Conservation (phyloP, 1,284 basidiomycete species). For the Sporisorium graminicola region DNA sequence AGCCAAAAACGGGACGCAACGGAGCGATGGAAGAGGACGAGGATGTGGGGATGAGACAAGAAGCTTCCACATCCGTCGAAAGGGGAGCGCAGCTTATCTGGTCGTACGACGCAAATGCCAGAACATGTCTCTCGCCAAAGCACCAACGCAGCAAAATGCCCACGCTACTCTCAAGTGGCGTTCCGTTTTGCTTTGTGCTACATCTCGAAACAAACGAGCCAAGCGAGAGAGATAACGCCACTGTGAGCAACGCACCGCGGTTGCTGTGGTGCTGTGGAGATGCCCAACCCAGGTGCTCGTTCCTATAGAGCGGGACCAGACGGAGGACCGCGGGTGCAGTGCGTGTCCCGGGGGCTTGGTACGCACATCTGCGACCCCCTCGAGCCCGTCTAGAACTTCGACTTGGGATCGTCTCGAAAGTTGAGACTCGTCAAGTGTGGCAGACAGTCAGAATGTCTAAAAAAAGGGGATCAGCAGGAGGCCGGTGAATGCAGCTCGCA, state of each 20-base stretch:
- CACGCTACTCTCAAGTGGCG: constrained; percentile 11
- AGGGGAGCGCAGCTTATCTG: constrained; percentile 18
- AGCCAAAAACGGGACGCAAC: no score
- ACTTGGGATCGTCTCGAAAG: neutral
- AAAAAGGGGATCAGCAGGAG: neutral
- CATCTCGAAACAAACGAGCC: neutral
- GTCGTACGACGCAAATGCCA: constrained; percentile 18
- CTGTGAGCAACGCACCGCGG: no score
- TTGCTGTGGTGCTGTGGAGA: neutral
- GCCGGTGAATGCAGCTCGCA: constrained; percentile 23
- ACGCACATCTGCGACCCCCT: constrained; percentile 1
- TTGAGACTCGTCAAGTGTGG: constrained; percentile 1
- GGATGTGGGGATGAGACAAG: constrained; percentile 3
- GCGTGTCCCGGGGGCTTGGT: constrained; percentile 14
- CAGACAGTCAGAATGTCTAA: neutral
- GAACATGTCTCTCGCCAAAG: constrained; percentile 37
- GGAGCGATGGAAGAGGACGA: neutral
- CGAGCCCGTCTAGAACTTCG: neutral
- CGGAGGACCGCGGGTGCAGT: neutral
- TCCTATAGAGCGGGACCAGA: neutral
- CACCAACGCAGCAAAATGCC: neutral
- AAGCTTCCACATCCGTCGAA: constrained; percentile 11
- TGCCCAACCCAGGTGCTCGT: neutral
- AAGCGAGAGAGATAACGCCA: constrained; percentile 8
- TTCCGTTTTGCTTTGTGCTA: no score